Evolutionary conservation across 306 rosid genomes (phyloP).

Genomic region (Neltuma alba): DNA sequence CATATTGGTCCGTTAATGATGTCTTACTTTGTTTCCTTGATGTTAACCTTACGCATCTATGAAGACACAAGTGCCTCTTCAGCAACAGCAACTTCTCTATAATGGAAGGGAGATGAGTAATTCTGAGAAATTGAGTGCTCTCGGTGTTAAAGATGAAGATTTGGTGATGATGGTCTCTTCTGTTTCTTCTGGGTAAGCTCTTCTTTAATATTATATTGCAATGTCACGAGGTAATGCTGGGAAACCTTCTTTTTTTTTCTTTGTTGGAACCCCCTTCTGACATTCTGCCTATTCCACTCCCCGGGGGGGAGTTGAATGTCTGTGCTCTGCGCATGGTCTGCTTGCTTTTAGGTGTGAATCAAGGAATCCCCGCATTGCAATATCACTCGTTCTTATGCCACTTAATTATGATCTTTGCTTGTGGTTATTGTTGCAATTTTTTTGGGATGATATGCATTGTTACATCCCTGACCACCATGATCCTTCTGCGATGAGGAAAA

Average conservation of each 20-base stretch:
- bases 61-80: constrained; percentile 84
- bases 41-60: constrained; percentile 34
- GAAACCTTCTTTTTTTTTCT: not conserved
- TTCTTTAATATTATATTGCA: constrained; percentile 19
- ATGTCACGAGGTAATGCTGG: constrained; percentile 9
- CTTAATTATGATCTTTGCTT: constrained; percentile 19
- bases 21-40: constrained; percentile 36
- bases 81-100: constrained; percentile 82
- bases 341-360: constrained; percentile 21
- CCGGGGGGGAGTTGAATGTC: too few species aligned
- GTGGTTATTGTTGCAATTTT: not conserved
- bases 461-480: constrained; percentile 22
- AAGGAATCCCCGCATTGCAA: not conserved
- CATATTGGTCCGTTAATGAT: constrained; percentile 29
- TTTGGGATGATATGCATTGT: constrained; percentile 10
- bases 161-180: constrained; percentile 81
- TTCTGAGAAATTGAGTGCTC: constrained; percentile 68
- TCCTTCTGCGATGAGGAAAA: constrained; percentile 1
- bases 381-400: not conserved
- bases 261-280: not conserved
- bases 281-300: too few species aligned
- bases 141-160: constrained; percentile 93
- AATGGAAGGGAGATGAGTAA: constrained; percentile 80
- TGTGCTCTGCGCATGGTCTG: not conserved
- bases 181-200: constrained; percentile 60